A percentile compares a stretch with the other conserved stretches of the same genome.
Evolutionary conservation across 139 green algal species (phyloP).

Genomic region (Diplosphaera chodatii): DNA sequence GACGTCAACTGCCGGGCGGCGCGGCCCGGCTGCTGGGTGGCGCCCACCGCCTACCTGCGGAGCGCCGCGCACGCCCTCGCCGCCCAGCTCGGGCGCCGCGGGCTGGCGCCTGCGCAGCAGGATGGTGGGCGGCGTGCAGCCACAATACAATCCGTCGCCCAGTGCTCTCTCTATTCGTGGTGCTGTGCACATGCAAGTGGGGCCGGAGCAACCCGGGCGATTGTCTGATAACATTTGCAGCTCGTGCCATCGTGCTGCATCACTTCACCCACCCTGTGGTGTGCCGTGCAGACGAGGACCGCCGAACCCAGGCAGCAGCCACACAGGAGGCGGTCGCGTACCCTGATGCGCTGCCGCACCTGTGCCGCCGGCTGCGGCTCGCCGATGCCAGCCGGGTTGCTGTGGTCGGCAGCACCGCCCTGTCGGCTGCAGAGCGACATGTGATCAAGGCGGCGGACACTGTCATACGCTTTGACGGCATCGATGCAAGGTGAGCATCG

Average conservation of each 20-base stretch:
- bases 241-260: too few species aligned
- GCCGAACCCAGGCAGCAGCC: neutral
- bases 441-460: neutral
- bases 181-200: too few species aligned
- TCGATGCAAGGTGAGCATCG: neutral
- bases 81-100: neutral
- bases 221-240: too few species aligned
- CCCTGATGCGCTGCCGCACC: neutral
- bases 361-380: neutral
- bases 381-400: neutral
- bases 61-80: neutral
- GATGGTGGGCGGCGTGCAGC: too few species aligned
- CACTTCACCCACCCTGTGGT: too few species aligned
- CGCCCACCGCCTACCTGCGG: neutral
- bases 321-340: neutral
- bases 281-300: neutral
- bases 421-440: neutral
- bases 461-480: neutral
- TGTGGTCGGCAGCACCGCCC: neutral
- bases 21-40: neutral
- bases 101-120: neutral
- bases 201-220: too few species aligned
- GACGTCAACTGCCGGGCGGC: neutral
- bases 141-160: too few species aligned
- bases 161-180: neutral